Evolutionary conservation across 495 filamentous ascomycete species (phyloP), one percentile per base, ranked within the genome.

Genomic region (Cladorrhinum samala): DNA sequence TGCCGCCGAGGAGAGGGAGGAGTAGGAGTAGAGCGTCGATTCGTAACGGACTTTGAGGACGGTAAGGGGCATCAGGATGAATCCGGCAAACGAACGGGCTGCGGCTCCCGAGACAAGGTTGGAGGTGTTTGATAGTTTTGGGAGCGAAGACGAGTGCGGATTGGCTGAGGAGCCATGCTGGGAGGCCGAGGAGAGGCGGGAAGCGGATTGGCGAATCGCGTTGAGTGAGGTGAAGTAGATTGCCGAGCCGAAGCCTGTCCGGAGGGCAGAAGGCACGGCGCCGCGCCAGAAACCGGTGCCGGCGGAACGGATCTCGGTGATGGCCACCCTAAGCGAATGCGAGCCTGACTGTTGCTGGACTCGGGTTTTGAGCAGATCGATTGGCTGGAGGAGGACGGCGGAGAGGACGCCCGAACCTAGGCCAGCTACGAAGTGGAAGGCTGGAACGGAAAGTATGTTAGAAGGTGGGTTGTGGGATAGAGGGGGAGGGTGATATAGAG

Each of bases 31-130:
- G 42, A 88, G 72, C 50, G 78, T 86, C 8, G 82, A 87, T 64
- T 99, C 93, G 64, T 93, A 97, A 43, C 93, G 88, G 9, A 99
- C 94, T 65, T 99, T 99, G 64, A 99, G 80, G 27, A 97, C 87
- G 2, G 93, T 99, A 49, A 97, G 81, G 6, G 93, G 93, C 91
- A 96, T 97, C 73, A 97, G 84, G 39, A 95, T 71, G 64, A 95
- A 86, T 9, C 93, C 93, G 0, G 91, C 91, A 11, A 83, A 81
- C 4, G 87, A 88, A 18, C 93, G 79, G 33, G 93, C 91, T 11
- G 85, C 73, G 24, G 91, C 89, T 17, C 93, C 94, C 0, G 91
- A 87, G 36, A 83, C 66, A 1, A 99, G 78, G 63, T 99, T 99
- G 30, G 86, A 88, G 5, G 84, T 75, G 64, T 92, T 87, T 46